Evolutionary conservation across 108 stramenopile genomes (phyloP), one percentile per base, ranked within the genome.

Genomic region (Stephanodiscus triporus): DNA sequence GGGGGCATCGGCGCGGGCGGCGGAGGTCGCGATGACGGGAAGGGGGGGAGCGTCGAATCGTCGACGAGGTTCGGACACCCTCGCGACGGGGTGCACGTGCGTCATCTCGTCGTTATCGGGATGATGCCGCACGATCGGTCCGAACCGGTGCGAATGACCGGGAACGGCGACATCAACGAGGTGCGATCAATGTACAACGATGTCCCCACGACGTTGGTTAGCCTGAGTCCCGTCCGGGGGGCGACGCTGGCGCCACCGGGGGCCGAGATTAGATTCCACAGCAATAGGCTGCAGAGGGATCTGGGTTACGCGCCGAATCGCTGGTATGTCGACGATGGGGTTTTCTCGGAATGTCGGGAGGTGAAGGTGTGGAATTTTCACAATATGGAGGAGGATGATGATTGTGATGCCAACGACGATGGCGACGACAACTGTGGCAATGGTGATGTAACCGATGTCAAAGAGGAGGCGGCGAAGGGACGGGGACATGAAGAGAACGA

Each of bases 291-390:
- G 59, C 74, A 82, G 53, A 61, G 63, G 55, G 81, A 82, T 55
- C 26, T 82, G 29, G 74, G 75, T 0, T 82, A 82, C 38, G 81
- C 75, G 22, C 81, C 81, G 10, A 82, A 82, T 57, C 72, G 63
- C 59, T 67, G 70, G 43, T 82, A 82, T 54, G 55, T 82, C 37
- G 81, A 82, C 57, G 66, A 75, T 17, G 75, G 81, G 0, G 70
- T 82, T 0, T 82, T 82, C 47, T 71, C 75, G 30, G 74, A 38
- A 5, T 76, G 81, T 68, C 63, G 81, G 58, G 54, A 71, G 56
- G 70, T 82, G 6, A 75, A 82, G 59, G 75, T 82, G 27, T 82
- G 74, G 74, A 82, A 82, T 68, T 82, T 82, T 59, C 81, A 82
- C 45, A 82, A 75, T 70, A 43, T 68, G 0, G 74, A 67, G 22